Evolutionary conservation across 441 rosid genomes (phyloP).

Genomic region (Euphorbia corollata): DNA sequence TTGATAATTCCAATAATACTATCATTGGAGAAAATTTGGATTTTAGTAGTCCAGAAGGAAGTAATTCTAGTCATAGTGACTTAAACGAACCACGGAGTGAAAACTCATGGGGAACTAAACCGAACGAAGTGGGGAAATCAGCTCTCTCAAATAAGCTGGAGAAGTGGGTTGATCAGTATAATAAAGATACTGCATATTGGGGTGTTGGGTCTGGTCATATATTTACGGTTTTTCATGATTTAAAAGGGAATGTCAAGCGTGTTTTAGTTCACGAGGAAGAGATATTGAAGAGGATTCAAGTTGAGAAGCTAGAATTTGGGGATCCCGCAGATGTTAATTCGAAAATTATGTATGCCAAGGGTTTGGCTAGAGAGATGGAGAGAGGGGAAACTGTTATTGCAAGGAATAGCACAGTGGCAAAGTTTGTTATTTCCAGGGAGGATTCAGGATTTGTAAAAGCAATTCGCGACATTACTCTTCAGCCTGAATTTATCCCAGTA

Average conservation of each 20-base stretch:
- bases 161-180: constrained; percentile 56
- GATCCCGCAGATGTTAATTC: constrained; percentile 33
- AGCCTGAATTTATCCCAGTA: constrained; percentile 36
- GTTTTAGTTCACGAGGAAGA: constrained; percentile 59
- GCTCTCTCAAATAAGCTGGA: constrained; percentile 48
- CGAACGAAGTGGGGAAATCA: constrained; percentile 36
- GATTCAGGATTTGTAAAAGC: constrained; percentile 35
- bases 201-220: constrained; percentile 63
- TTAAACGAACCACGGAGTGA: constrained; percentile 20
- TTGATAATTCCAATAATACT: constrained; percentile 11
- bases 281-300: constrained; percentile 38
- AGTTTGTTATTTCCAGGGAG: constrained; percentile 44
- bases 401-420: constrained; percentile 56
- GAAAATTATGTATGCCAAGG: constrained; percentile 45
- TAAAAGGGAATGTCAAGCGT: constrained; percentile 49
- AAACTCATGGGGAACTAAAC: constrained; percentile 25
- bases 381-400: constrained; percentile 48
- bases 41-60: constrained; percentile 20
- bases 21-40: constrained; percentile 19
- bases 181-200: constrained; percentile 62
- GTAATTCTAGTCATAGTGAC: constrained; percentile 5
- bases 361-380: constrained; percentile 65
- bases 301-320: constrained; percentile 21
- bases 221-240: constrained; percentile 52
- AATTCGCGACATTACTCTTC: constrained; percentile 27